A percentile compares a stretch with the other conserved stretches of the same genome.
phyloP scores from a whole-genome alignment of 768 basidiomycete genomes.

The Dioszegia hungarica region DNA sequence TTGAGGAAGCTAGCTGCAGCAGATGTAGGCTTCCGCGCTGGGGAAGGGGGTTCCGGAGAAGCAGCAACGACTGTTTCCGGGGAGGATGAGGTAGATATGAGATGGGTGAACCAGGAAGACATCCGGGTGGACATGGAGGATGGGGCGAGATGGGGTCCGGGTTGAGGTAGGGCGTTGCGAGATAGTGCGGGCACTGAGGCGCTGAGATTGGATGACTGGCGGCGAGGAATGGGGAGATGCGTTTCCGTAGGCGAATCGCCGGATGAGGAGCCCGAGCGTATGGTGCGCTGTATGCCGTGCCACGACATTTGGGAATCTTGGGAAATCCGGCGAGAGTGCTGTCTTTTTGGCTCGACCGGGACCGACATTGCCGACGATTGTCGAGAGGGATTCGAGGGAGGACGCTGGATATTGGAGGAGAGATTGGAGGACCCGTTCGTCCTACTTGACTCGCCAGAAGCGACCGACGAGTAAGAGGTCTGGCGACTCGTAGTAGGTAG shows the following conservation, averaged over 20 bases:
- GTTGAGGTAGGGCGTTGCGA: conserved; percentile 28
- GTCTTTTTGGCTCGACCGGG: neutral
- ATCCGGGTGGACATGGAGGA: conserved; percentile 35
- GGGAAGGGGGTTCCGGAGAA: conserved; percentile 18
- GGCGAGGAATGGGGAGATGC: conserved; percentile 20
- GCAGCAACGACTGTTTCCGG: conserved; percentile 2
- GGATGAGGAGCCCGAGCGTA: conserved; percentile 28
- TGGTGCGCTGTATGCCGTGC: conserved; percentile 9
- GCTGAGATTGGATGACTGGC: conserved; percentile 25
- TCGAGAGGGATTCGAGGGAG: neutral
- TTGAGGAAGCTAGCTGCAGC: conserved; percentile 40
- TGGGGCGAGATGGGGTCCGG: conserved; percentile 6
- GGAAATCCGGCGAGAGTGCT: conserved; percentile 20
- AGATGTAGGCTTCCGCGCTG: conserved; percentile 31
- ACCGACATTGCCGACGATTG: conserved; percentile 3
- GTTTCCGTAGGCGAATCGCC: conserved; percentile 16
- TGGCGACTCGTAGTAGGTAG: conserved; percentile 19
- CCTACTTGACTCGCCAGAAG: conserved; percentile 17
- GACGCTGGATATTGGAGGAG: neutral
- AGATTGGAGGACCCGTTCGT: conserved; percentile 9
- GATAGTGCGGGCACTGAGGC: conserved; percentile 36
- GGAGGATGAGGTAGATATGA: conserved; percentile 19
- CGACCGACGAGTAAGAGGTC: conserved; percentile 33
- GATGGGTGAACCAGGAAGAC: conserved; percentile 45
- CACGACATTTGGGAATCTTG: conserved; percentile 36